These are phyloP conservation scores for Ceratocystis albifundus DNA, from an alignment of 2,329 filamentous ascomycete genomes.

Conservation along the genomic window DNA sequence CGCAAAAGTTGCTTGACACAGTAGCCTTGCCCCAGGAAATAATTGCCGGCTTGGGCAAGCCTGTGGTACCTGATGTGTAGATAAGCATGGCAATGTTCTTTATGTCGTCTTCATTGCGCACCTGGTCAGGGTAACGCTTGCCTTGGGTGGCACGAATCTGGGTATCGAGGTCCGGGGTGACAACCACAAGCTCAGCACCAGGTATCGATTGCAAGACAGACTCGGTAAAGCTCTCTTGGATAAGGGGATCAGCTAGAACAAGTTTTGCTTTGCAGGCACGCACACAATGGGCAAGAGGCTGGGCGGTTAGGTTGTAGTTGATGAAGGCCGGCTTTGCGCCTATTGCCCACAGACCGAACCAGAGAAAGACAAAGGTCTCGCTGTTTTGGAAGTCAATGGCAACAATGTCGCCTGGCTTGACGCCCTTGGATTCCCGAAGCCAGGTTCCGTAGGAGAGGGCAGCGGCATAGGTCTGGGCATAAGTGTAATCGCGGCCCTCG, in stretches of 20 bases:
- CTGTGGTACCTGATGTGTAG: constrained; percentile 77
- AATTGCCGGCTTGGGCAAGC: constrained; percentile 68
- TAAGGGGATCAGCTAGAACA: constrained; percentile 52
- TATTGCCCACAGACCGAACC: constrained; percentile 69
- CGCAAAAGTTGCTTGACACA: constrained; percentile 41
- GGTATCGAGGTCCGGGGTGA: constrained; percentile 47
- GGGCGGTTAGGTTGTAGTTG: constrained; percentile 70
- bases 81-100: constrained; percentile 61
- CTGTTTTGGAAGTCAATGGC: constrained; percentile 74
- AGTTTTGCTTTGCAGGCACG: constrained; percentile 54
- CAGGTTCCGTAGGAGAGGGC: constrained; percentile 63
- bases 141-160: constrained; percentile 42
- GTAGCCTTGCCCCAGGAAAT: constrained; percentile 60
- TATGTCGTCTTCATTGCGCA: constrained; percentile 39
- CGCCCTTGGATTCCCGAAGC: constrained; percentile 51
- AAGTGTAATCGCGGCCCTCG: constrained; percentile 58
- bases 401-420: constrained; percentile 63
- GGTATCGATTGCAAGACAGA: constrained; percentile 42
- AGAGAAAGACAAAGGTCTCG: constrained; percentile 62
- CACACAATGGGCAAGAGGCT: constrained; percentile 63
- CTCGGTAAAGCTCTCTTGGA: constrained; percentile 40
- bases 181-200: constrained; percentile 47
- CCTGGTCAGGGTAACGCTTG: constrained; percentile 46
- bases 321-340: constrained; percentile 76
- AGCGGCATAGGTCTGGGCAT: constrained; percentile 60